Conservation (phyloP, 805 yeast species). For the Candida ponderosae region DNA sequence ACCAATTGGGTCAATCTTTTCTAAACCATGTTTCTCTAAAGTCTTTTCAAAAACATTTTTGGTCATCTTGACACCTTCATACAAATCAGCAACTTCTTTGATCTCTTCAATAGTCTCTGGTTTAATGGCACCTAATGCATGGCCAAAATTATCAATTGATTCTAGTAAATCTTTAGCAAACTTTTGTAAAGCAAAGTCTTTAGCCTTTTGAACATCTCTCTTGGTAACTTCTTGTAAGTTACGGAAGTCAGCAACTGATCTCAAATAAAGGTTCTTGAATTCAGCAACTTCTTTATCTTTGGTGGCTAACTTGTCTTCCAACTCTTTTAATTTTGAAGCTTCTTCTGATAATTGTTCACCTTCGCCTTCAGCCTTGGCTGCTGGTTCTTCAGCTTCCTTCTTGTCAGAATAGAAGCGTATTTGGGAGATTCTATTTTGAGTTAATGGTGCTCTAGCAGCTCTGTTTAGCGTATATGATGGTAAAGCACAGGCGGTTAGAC, state of each 20-base stretch:
- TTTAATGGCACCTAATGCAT: slow-evolving; percentile 70
- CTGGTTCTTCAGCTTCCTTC: slow-evolving; percentile 7
- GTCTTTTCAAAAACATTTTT: slow-evolving; percentile 82
- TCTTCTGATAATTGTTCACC: slow-evolving; percentile 16
- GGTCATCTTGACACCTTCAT: slow-evolving; percentile 89
- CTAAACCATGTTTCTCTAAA: slow-evolving; percentile 69
- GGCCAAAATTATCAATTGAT: slow-evolving; percentile 83
- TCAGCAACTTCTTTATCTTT: slow-evolving; percentile 73
- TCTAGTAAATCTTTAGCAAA: slow-evolving; percentile 87
- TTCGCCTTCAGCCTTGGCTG: slow-evolving; percentile 9
- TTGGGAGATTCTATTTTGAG: no score
- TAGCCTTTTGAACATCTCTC: slow-evolving; percentile 79
- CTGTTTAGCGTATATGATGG: no score
- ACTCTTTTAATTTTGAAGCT: slow-evolving; percentile 22
- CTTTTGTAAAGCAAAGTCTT: slow-evolving; percentile 85
- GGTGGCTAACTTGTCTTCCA: slow-evolving; percentile 45
- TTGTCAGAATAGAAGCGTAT: slow-evolving; percentile 7
- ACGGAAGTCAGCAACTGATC: slow-evolving; percentile 88
- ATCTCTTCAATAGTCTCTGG: slow-evolving; percentile 52
- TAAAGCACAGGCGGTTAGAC: no score
- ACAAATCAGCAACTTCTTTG: slow-evolving; percentile 62
- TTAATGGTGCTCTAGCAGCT: no score
- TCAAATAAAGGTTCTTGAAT: slow-evolving; percentile 72
- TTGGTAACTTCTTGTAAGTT: slow-evolving; percentile 87
- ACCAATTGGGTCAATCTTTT: slow-evolving; percentile 75